Evolutionary conservation across 805 yeast species (phyloP), one percentile per base, ranked within the genome.

Genomic region (Ogataea zsoltii): DNA sequence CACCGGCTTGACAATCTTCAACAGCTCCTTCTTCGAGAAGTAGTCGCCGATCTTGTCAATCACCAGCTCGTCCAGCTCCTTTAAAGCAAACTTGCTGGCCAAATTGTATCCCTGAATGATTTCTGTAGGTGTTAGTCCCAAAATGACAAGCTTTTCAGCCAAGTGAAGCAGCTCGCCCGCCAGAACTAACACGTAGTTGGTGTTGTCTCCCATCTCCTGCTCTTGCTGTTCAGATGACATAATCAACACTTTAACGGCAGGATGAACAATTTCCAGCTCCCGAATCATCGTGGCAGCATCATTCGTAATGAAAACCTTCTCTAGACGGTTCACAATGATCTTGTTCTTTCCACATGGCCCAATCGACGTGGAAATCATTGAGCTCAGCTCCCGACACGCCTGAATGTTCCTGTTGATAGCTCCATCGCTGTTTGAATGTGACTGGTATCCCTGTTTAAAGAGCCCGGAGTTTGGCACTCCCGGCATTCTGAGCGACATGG

Each of bases 181-280:
- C 50, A 94, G 76, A 30, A 92, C 80, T 56, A 94, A 78, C 33
- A 94, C 98, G 51, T 91, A 77, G 67, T 92, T 94, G 18, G 97
- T 88, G 60, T 88, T 88, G 68, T 94, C 99, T 49, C 99, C 99
- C 89, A 92, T 86, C 73, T 92, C 99, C 57, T 82, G 79, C 66
- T 94, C 96, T 70, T 94, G 99, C 72, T 94, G 99, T 65, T 92
- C 88, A 12, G 96, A 82, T 16, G 98, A 96, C 97, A 90, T 90
- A 44, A 92, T 94, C 51, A 94, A 77, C 38, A 94, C 81, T 68
- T 92, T 94, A 10, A 94, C 99, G 2, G 97, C 98, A 5, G 99
- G 99, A 65, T 92, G 98, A 38, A 94, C 90, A 54, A 92, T 89
- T 51, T 92, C 97, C 45, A 92, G 73, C 67, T 94, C 98, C 54